Base-by-base conservation (phyloP, 2,329 filamentous ascomycete genomes). In the Trichophyton mentagrophytes region DNA sequence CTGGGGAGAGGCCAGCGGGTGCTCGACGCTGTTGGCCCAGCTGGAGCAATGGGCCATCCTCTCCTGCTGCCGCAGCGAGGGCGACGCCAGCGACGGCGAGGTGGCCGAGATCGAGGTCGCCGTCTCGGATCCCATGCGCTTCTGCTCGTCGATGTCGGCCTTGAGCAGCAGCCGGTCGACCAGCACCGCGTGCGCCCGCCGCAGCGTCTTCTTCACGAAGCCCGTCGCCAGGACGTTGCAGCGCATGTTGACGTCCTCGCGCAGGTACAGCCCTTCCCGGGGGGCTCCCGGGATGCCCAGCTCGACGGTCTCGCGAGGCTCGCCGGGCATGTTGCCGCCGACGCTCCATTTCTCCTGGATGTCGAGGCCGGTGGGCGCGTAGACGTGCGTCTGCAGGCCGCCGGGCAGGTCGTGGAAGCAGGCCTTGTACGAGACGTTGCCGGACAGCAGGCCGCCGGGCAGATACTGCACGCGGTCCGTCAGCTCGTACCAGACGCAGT, bases 191-290 rank as follows among this genome's bases (percentile, higher is more conserved):
- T 95, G 89, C 0, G 88, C 83, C 68, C 87, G 88, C 67, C 88
- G 88, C 53, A 95, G 79, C 13, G 88, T 93, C 74, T 85, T 88
- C 78, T 88, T 91, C 62, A 95, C 87, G 68, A 95, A 95, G 6
- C 77, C 75, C 0, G 85, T 80, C 76, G 93, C 82, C 64, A 93
- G 77, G 61, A 90, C 76, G 68, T 90, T 92, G 76, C 89, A 95
- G 61, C 82, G 82, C 78, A 95, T 85, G 64, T 90, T 86, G 57
- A 93, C 85, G 65, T 95, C 90, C 76, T 95, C 90, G n/a, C 87
- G 80, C 47, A 95, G 76, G 69, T 90, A 95, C 11, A 95, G 76
- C 0, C 89, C 90, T 46, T 82, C 77, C 22, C 79, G 73, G 0
- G 89, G 89, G 0, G 80, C 82, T 13, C 80, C 80, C 4, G 88